Evolutionary conservation across 495 filamentous ascomycete genomes (phyloP).

Genomic region (Hypomontagnella monticulosa): DNA sequence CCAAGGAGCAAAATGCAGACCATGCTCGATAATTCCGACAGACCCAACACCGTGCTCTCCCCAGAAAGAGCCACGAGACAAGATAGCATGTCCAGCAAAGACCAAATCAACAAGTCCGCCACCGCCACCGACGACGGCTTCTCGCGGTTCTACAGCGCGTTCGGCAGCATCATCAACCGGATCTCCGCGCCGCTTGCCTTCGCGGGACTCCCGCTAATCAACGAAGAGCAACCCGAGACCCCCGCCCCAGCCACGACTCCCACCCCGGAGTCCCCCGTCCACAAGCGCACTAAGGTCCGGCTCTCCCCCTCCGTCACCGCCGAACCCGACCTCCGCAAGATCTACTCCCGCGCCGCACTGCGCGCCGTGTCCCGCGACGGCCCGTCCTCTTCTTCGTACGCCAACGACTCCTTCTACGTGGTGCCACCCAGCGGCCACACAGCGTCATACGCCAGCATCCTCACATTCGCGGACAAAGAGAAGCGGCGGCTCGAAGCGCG

Average conservation of each 20-base stretch:
- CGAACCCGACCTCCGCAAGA: conserved; percentile 77
- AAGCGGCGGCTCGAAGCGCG: conserved; percentile 61
- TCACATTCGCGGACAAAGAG: conserved; percentile 75
- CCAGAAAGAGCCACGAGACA: conserved; percentile 34
- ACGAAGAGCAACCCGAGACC: conserved; percentile 57
- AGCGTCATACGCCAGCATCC: conserved; percentile 86
- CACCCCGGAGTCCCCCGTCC: conserved; percentile 46
- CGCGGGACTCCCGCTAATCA: conserved; percentile 81
- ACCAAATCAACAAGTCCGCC: conserved; percentile 26
- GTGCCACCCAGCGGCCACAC: conserved; percentile 91
- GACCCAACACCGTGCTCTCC: conserved; percentile 53
- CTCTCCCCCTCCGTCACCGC: conserved; percentile 46
- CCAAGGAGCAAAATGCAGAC: conserved; percentile 51
- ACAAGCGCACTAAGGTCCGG: conserved; percentile 56
- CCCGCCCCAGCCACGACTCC: conserved; percentile 29
- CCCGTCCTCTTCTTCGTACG: no score
- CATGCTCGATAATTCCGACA: conserved; percentile 51
- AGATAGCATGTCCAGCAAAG: conserved; percentile 36
- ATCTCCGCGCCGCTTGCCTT: conserved; percentile 92
- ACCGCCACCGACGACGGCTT: conserved; percentile 77
- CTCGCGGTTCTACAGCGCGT: conserved; percentile 86
- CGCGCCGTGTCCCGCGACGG: conserved; percentile 64
- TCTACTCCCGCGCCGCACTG: conserved; percentile 84
- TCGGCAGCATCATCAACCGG: conserved; percentile 81
- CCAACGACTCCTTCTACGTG: conserved; percentile 90